Base-by-base conservation (phyloP, 2,329 filamentous ascomycete species). In the Talaromyces sp. region DNA sequence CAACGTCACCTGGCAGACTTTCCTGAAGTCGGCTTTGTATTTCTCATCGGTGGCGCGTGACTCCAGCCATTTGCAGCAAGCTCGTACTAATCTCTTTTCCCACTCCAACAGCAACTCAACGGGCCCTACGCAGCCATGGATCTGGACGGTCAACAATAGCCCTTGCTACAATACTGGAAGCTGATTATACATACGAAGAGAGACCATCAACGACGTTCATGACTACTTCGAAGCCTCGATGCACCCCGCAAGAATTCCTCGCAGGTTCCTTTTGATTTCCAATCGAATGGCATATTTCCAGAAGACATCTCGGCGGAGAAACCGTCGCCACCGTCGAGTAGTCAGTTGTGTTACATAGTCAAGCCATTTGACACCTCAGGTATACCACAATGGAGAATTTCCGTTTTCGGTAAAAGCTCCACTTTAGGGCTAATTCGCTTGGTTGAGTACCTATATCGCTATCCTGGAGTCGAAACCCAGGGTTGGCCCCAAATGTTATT, bases 1-100 rank as follows among this genome's bases (percentile, higher is more conserved):
- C n/a, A n/a, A n/a, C n/a, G n/a, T n/a, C 5, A 68, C 52, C 18
- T 67, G 2, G 65, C 66, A 46, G 66, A 66, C 12, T 66, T 33
- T 7, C 65, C n/a, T n/a, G n/a, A n/a, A n/a, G n/a, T n/a, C n/a
- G n/a, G n/a, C n/a, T n/a, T n/a, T n/a, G n/a, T n/a, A n/a, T n/a
- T n/a, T n/a, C n/a, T n/a, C n/a, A n/a, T n/a, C n/a, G n/a, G n/a
- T n/a, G n/a, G n/a, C n/a, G n/a, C n/a, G n/a, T n/a, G n/a, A n/a
- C n/a, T n/a, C n/a, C n/a, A n/a, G n/a, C 33, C 31, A 61, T 37
- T 46, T 56, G 39, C 11, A 61, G 39, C 28, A 56, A 55, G 39
- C 21, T 56, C 14, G 39, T 61, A 7, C 60, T 61, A 12, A 57
- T 35, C 9, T 37, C 21, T 9, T 56, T 35, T 3, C 50, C 39